Conservation (phyloP, 495 filamentous ascomycete species). For the Penicillium paxilli region DNA sequence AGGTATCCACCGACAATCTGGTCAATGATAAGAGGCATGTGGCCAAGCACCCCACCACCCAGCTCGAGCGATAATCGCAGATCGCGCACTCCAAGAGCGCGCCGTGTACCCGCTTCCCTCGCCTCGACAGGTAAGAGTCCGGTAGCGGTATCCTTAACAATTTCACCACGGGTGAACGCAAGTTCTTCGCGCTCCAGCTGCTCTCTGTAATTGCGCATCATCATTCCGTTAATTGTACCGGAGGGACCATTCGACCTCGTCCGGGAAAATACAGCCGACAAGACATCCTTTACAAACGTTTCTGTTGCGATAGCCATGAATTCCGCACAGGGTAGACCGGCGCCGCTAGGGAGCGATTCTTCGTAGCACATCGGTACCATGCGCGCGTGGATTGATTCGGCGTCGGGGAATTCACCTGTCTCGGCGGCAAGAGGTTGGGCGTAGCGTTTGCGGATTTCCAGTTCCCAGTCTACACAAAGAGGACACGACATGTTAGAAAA, state of each 20-base stretch:
- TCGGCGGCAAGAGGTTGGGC: conserved; percentile 82
- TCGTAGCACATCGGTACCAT: conserved; percentile 97
- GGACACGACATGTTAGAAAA: conserved; percentile 17
- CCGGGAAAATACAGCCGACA: conserved; percentile 74
- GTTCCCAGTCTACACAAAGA: conserved; percentile 71
- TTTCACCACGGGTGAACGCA: conserved; percentile 62
- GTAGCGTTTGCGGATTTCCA: conserved; percentile 92
- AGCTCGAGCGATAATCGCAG: conserved; percentile 73
- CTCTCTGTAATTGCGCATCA: conserved; percentile 73
- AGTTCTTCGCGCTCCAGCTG: conserved; percentile 74
- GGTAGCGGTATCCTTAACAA: conserved; percentile 60
- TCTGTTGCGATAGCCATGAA: conserved; percentile 91
- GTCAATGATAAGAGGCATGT: conserved; percentile 73
- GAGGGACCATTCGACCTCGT: conserved; percentile 79
- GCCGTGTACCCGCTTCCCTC: conserved; percentile 63
- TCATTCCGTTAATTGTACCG: conserved; percentile 66
- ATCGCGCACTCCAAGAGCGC: conserved; percentile 75
- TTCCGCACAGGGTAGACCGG: conserved; percentile 69
- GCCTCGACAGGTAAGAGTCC: conserved; percentile 78
- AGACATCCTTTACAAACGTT: conserved; percentile 85
- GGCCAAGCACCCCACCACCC: conserved; percentile 69
- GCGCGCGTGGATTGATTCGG: conserved; percentile 72
- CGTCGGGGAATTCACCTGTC: conserved; percentile 90
- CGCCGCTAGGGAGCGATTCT: conserved; percentile 75
- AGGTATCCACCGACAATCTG: conserved; percentile 70